A percentile compares a stretch with the other conserved stretches of the same genome.
phyloP scores from a whole-genome alignment of 306 rosid species.

The Lupinus albus region DNA sequence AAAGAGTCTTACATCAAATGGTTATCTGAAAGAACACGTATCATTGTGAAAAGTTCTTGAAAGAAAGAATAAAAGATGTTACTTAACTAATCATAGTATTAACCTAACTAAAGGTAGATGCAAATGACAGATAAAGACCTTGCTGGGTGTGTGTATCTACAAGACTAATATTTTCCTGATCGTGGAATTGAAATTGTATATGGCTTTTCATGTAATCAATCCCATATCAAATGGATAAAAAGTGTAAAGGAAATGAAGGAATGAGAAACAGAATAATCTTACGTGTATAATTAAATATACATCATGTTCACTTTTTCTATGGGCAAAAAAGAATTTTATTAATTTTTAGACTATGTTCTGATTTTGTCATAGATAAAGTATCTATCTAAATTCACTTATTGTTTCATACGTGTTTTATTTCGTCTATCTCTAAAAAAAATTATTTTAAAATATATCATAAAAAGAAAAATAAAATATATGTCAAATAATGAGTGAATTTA shows the following conservation, averaged over 20 bases:
- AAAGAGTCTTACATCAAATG: conserved; percentile 20
- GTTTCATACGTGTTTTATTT: no score
- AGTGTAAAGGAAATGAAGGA: conserved; percentile 25
- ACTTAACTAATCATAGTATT: conserved; percentile 7
- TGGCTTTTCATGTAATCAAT: conserved; percentile 33
- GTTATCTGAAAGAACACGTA: conserved; percentile 16
- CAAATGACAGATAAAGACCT: conserved; percentile 10
- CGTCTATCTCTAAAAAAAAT: no score
- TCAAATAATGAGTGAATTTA: no score
- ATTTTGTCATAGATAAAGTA: no score
- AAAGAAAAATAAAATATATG: no score
- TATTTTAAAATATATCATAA: no score
- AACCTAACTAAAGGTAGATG: conserved; percentile 26
- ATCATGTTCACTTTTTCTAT: no score
- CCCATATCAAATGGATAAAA: conserved; percentile 9
- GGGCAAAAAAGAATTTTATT: no score
- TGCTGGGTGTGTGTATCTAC: neutral
- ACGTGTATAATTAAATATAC: no score
- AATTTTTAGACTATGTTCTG: no score
- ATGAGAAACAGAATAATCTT: neutral
- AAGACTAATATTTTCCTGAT: neutral
- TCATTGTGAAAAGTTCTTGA: neutral
- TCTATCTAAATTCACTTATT: no score
- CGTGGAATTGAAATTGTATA: neutral
- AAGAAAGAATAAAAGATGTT: conserved; percentile 8